A percentile compares a stretch with the other conserved stretches of the same genome.
Evolutionary conservation across 148 eudicot genomes (phyloP).

Genomic region (Cornus suecica): DNA sequence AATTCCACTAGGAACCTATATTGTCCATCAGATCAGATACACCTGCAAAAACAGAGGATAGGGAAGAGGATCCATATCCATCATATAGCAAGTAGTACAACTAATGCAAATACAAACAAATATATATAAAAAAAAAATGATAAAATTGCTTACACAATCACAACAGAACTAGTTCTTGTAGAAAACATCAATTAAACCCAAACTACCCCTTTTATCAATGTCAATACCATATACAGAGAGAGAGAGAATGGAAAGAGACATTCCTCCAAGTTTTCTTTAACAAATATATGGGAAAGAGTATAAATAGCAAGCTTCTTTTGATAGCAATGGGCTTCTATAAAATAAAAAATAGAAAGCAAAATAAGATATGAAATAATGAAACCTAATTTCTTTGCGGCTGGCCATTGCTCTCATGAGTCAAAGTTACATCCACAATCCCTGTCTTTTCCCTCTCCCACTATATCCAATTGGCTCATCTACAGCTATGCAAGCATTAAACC

Average conservation of each 20-base stretch:
- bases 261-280: slow-evolving; percentile 31
- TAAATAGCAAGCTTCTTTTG: slow-evolving; percentile 35
- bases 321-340: slow-evolving; percentile 32
- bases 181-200: no score
- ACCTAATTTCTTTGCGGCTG: slow-evolving; percentile 37
- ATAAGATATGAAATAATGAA: slow-evolving; percentile 35
- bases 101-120: no score
- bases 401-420: slow-evolving; percentile 40
- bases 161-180: no score
- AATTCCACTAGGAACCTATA: no score
- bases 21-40: no score
- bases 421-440: slow-evolving; percentile 18
- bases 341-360: slow-evolving; percentile 22
- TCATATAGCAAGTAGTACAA: no score
- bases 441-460: slow-evolving; percentile 35
- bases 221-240: background rate
- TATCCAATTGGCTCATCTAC: slow-evolving; percentile 16
- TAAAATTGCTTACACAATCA: no score
- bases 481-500: slow-evolving; percentile 23
- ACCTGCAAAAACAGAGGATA: no score
- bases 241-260: slow-evolving; percentile 9
- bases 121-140: no score
- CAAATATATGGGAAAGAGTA: slow-evolving; percentile 36
- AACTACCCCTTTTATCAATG: background rate
- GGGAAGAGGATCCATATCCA: no score